Evolutionary conservation across 345 rosid genomes (phyloP).

Genomic region (Camelina sativa): DNA sequence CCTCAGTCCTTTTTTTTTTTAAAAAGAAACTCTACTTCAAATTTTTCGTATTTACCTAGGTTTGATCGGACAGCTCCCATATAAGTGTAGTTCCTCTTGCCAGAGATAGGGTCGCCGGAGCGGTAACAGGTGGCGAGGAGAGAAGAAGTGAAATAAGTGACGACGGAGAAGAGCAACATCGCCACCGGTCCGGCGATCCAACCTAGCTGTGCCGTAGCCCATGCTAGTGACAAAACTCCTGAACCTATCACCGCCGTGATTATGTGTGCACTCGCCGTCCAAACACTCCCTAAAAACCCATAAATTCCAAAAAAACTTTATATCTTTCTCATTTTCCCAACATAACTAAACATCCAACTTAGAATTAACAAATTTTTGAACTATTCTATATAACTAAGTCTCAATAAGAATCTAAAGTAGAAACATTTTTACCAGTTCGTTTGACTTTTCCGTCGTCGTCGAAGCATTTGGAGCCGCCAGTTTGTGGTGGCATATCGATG

Average conservation of each 20-base stretch:
- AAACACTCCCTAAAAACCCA: slow-evolving; percentile 33
- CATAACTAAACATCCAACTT: neutral
- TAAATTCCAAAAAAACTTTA: neutral
- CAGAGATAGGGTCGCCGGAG: slow-evolving; percentile 49
- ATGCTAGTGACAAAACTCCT: slow-evolving; percentile 61
- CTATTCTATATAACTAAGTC: neutral
- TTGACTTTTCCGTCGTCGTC: slow-evolving; percentile 81
- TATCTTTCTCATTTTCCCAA: neutral
- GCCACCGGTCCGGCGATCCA: slow-evolving; percentile 61
- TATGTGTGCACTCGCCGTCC: slow-evolving; percentile 62
- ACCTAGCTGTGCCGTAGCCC: slow-evolving; percentile 66
- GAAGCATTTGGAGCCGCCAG: slow-evolving; percentile 57
- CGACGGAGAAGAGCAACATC: slow-evolving; percentile 49
- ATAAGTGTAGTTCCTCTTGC: slow-evolving; percentile 53
- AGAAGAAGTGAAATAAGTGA: slow-evolving; percentile 52
- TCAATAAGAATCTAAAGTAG: neutral
- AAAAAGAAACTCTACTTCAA: neutral
- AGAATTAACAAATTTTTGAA: neutral
- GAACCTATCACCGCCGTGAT: slow-evolving; percentile 72
- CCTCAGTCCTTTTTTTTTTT: neutral
- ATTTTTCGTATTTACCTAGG: slow-evolving; percentile 41
- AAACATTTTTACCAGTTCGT: slow-evolving; percentile 60
- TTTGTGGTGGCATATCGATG: slow-evolving; percentile 46
- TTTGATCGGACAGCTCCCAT: slow-evolving; percentile 51
- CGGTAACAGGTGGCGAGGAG: slow-evolving; percentile 53